A percentile compares a stretch with the other conserved stretches of the same genome.
Evolutionary conservation across 371 early-diverging fungal genomes (phyloP).

Genomic region (Syncephalastrum racemosum): DNA sequence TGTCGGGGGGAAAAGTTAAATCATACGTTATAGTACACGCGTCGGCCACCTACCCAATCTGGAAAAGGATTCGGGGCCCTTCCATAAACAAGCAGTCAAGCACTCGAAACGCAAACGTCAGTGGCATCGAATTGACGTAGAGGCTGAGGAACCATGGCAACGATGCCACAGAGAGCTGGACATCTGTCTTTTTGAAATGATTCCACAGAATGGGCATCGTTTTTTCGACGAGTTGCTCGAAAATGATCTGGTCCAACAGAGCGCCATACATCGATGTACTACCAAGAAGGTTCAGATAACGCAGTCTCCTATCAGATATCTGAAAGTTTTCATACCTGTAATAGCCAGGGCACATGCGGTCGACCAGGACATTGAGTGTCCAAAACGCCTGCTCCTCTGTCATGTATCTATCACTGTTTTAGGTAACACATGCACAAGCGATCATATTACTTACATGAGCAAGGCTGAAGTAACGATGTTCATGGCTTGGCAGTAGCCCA

Average conservation of each 20-base stretch:
- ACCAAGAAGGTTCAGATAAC: too few relatives aligned
- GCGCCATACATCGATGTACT: conserved; percentile 97
- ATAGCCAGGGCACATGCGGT: conserved; percentile 91
- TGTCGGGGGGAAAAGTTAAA: neutral
- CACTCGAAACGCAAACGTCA: conserved; percentile 84
- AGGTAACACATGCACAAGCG: neutral
- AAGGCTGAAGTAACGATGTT: conserved; percentile 95
- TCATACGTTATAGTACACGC: conserved; percentile 9
- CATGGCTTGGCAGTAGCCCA: conserved; percentile 99
- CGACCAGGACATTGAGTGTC: conserved; percentile 87
- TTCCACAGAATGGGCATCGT: conserved; percentile 77
- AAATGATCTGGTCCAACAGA: conserved; percentile 90
- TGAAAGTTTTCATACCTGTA: conserved; percentile 48
- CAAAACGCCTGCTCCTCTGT: conserved; percentile 98
- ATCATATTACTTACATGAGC: conserved; percentile 62
- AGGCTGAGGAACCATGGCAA: conserved; percentile 96
- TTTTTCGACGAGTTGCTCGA: conserved; percentile 82
- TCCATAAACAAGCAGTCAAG: conserved; percentile 95
- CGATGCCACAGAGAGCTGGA: conserved; percentile 93
- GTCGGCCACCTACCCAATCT: conserved; percentile 67
- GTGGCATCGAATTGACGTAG: conserved; percentile 92
- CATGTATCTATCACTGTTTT: conserved; percentile 58
- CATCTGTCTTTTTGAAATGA: conserved; percentile 83
- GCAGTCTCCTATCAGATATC: too few relatives aligned
- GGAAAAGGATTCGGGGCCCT: conserved; percentile 92